A percentile compares a stretch with the other conserved stretches of the same genome.
phyloP scores from a whole-genome alignment of 257 asterid genomes.

The Ajuga chamaepitys region DNA sequence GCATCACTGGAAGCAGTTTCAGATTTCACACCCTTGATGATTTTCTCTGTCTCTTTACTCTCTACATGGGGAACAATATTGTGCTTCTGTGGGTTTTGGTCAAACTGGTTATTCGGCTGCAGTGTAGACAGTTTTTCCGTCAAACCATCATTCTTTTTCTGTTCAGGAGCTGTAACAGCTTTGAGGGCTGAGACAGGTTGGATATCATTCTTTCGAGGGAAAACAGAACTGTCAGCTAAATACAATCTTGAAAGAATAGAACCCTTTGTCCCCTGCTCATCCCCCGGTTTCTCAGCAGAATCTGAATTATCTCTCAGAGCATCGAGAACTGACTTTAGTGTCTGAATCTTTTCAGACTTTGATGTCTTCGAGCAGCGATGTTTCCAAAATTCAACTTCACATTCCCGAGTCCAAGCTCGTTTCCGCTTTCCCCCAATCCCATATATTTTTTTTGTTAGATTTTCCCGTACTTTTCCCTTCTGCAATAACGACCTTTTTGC shows the following conservation, averaged over 20 bases:
- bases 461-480: conserved; percentile 94
- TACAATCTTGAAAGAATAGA: conserved; percentile 83
- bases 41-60: conserved; percentile 33
- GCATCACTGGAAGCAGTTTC: conserved; percentile 35
- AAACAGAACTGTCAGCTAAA: conserved; percentile 84
- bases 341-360: conserved; percentile 78
- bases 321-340: conserved; percentile 83
- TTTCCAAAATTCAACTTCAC: conserved; percentile 98
- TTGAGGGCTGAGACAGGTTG: conserved; percentile 48
- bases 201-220: conserved; percentile 77
- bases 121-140: conserved; percentile 25
- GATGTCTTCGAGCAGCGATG: conserved; percentile 68
- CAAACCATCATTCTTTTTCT: conserved; percentile 27
- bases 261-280: conserved; percentile 42
- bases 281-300: conserved; percentile 23
- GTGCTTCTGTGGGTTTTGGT: conserved; percentile 25
- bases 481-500: conserved; percentile 77
- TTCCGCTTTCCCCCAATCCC: conserved; percentile 79
- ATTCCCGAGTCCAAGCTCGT: conserved; percentile 93
- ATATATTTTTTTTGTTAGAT: conserved; percentile 82
- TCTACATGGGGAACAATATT: conserved; percentile 23
- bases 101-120: conserved; percentile 20
- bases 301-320: conserved; percentile 54
- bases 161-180: conserved; percentile 24
- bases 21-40: conserved; percentile 27